A percentile compares a stretch with the other conserved stretches of the same genome.
Evolutionary conservation across 805 yeast species (phyloP).

Genomic region (Yarrowia porcina): DNA sequence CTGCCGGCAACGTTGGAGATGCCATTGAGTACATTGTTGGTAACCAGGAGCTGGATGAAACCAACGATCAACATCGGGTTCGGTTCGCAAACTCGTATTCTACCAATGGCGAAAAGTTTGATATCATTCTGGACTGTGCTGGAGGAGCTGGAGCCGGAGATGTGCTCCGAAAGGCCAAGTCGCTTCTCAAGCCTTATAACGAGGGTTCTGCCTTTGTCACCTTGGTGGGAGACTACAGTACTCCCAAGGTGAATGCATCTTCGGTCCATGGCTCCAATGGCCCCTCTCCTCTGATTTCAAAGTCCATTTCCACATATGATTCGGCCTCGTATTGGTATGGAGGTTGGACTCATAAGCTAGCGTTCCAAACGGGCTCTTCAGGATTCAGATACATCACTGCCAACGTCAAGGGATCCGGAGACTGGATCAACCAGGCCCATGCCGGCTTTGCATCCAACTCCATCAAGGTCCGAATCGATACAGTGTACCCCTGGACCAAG

Average conservation of each 20-base stretch:
- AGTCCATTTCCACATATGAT: conserved; percentile 26
- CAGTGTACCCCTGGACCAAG: conserved; percentile 50
- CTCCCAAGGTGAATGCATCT: conserved; percentile 32
- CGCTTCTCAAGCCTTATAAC: conserved; percentile 46
- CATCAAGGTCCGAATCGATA: conserved; percentile 51
- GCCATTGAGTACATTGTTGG: conserved; percentile 32
- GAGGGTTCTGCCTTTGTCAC: conserved; percentile 52
- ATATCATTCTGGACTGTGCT: conserved; percentile 60
- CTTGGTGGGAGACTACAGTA: conserved; percentile 51
- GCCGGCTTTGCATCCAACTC: conserved; percentile 48
- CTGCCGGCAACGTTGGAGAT: conserved; percentile 42
- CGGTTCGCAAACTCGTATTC: conserved; percentile 37
- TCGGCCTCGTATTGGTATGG: conserved; percentile 28
- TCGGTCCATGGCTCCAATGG: conserved; percentile 1
- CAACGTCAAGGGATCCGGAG: conserved; percentile 33
- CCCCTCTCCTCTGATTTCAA: conserved; percentile 9
- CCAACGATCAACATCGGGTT: conserved; percentile 27
- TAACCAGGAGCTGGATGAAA: conserved; percentile 13
- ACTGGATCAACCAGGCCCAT: conserved; percentile 44
- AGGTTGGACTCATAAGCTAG: conserved; percentile 31
- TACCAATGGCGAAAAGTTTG: conserved; percentile 49
- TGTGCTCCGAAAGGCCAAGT: conserved; percentile 45
- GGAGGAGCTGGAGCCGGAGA: conserved; percentile 47
- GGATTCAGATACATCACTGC: conserved; percentile 31
- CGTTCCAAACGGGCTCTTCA: conserved; percentile 33